phyloP scores from a whole-genome alignment of 2,329 filamentous ascomycete genomes.

The Berkeleyomyces basicola region DNA sequence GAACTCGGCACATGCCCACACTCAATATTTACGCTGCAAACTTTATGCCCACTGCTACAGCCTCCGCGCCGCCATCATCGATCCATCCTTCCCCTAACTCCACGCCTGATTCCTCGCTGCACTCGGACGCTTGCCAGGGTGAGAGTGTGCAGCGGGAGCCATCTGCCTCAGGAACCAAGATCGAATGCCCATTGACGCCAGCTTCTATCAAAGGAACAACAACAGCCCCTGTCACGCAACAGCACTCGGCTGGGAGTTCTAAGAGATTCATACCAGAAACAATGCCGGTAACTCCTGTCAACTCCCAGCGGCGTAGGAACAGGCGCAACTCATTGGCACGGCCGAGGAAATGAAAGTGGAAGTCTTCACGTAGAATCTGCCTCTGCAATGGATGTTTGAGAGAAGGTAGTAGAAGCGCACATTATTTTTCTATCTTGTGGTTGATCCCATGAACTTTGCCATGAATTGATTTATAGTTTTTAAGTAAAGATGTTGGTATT shows the following conservation, averaged over 20 bases:
- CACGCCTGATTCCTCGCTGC: background rate
- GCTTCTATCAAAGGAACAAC: background rate
- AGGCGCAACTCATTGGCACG: background rate
- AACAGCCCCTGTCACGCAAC: background rate
- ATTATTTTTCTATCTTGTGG: background rate
- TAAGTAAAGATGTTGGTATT: background rate
- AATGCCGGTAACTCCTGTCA: background rate
- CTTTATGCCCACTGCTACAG: background rate
- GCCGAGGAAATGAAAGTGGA: background rate
- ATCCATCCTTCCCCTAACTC: background rate
- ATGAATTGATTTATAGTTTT: conserved; percentile 1
- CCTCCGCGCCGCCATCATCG: background rate
- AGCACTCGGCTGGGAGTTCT: background rate
- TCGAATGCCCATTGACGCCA: background rate
- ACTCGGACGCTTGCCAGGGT: background rate
- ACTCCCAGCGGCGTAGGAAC: background rate
- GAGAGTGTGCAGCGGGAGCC: background rate
- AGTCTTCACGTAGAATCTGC: background rate
- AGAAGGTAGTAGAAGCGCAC: background rate
- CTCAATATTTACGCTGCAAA: background rate
- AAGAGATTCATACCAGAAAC: background rate
- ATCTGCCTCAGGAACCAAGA: background rate
- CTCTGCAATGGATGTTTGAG: background rate
- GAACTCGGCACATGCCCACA: background rate
- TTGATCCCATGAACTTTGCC: background rate